Evolutionary conservation across 805 yeast species (phyloP), one percentile per base, ranked within the genome.

Genomic region (Nakazawaea siamensis): DNA sequence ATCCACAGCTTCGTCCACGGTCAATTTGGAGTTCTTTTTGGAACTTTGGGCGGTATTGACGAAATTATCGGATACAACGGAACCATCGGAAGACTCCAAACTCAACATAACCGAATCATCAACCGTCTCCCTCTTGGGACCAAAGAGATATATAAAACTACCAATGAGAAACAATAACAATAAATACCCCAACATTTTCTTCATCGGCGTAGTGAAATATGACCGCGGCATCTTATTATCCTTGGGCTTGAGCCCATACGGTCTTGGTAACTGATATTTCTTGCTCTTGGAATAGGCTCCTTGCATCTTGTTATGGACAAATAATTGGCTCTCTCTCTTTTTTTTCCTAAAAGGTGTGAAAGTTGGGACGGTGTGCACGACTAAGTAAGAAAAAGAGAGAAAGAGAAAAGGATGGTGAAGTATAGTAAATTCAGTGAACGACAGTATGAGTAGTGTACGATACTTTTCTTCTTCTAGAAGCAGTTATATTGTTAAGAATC

Each of bases 161-260:
- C 60, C 63, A 13, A 67, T 40, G 4, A 53, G 21, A 13, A 45
- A 21, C 30, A 69, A 47, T 7, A 64, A 46, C 5, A 56, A 11
- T 4, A 60, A 32, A 43, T 70, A 70, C 1, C 55, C 56, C 1
- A 66, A 11, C 17, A 66, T 39, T 38, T 66, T 68, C 45, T 68
- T 66, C 62, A 64, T 62, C 18, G 71, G 70, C 3, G 75, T 67
- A 1, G 75, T 66, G 38, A 69, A 48, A 31, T 46, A 43, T 20
- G 50, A 43, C 27, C 43, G 38, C 2, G 57, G 47, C 18, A 49
- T 4, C 27, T 42, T 37, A 21, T 49, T 52, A 17, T 45, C 41
- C 20, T 40, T 42, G 4, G 56, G 55, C 27, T 52, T 50, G 40
- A 62, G 43, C 13, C 60, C 45, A 38, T 62, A 64, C 2, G 69